Conservation (phyloP, 768 basidiomycete species). For the Trametes cinnabarina region DNA sequence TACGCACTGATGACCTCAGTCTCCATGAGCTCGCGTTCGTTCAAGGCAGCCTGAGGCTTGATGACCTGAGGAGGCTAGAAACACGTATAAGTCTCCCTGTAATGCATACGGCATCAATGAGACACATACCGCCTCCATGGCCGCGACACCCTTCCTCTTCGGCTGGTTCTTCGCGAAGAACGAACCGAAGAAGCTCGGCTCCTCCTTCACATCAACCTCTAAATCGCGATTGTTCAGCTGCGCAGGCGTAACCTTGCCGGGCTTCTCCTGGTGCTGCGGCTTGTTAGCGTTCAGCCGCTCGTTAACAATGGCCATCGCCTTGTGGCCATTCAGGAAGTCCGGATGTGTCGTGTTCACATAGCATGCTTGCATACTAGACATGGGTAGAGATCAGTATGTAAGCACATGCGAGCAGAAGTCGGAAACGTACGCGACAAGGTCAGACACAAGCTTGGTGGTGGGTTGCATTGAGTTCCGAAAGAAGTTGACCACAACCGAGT, state of each 20-base stretch:
- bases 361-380: slow-evolving; percentile 88
- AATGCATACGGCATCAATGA: background rate
- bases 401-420: background rate
- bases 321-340: slow-evolving; percentile 96
- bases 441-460: slow-evolving; percentile 90
- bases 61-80: slow-evolving; percentile 80
- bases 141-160: slow-evolving; percentile 55
- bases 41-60: slow-evolving; percentile 86
- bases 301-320: slow-evolving; percentile 87
- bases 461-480: slow-evolving; percentile 94
- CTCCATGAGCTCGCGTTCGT: slow-evolving; percentile 95
- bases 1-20: slow-evolving; percentile 97
- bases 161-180: slow-evolving; percentile 81
- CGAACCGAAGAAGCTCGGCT: slow-evolving; percentile 89
- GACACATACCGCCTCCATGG: slow-evolving; percentile 54
- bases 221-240: slow-evolving; percentile 89
- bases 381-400: background rate
- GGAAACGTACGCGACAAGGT: slow-evolving; percentile 73
- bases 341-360: slow-evolving; percentile 99
- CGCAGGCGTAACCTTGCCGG: slow-evolving; percentile 55
- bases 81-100: slow-evolving; percentile 8
- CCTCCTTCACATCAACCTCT: slow-evolving; percentile 86
- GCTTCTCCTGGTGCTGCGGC: slow-evolving; percentile 63
- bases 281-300: slow-evolving; percentile 84
- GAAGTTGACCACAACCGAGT: slow-evolving; percentile 92